Evolutionary conservation across 2,329 filamentous ascomycete species (phyloP).

Genomic region (Calonectria pauciramosa): DNA sequence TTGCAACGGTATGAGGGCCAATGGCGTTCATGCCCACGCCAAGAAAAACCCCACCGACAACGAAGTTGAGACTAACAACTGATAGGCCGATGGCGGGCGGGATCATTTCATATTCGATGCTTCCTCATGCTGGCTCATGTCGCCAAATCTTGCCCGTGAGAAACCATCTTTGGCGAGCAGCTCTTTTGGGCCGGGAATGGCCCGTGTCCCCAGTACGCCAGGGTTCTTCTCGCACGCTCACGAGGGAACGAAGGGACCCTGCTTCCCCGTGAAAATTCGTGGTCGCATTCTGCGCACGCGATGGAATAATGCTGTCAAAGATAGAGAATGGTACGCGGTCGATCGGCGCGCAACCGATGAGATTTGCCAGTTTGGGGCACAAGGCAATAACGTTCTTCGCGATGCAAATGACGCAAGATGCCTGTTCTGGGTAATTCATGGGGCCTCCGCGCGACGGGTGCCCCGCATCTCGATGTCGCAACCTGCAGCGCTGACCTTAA

Average conservation of each 20-base stretch:
- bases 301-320: not conserved
- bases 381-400: conserved; percentile 38
- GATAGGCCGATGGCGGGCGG: not conserved
- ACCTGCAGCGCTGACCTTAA: conserved; percentile 19
- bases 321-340: not conserved
- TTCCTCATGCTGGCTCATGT: not conserved
- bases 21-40: not conserved
- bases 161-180: not conserved
- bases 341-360: conserved; percentile 35
- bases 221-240: not conserved
- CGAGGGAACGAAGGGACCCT: not conserved
- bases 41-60: too few relatives aligned
- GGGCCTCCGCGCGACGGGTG: conserved; percentile 14
- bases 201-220: not conserved
- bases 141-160: not conserved
- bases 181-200: not conserved
- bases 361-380: conserved; percentile 29
- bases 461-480: conserved; percentile 28
- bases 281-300: conserved; percentile 4
- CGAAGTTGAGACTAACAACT: not conserved
- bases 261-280: not conserved
- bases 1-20: not conserved
- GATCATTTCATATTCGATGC: not conserved
- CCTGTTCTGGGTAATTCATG: conserved; percentile 23
- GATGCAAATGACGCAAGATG: conserved; percentile 41